These are phyloP conservation scores for Bruguiera parviflora DNA, from an alignment of 345 rosid genomes.

Conservation along the genomic window DNA sequence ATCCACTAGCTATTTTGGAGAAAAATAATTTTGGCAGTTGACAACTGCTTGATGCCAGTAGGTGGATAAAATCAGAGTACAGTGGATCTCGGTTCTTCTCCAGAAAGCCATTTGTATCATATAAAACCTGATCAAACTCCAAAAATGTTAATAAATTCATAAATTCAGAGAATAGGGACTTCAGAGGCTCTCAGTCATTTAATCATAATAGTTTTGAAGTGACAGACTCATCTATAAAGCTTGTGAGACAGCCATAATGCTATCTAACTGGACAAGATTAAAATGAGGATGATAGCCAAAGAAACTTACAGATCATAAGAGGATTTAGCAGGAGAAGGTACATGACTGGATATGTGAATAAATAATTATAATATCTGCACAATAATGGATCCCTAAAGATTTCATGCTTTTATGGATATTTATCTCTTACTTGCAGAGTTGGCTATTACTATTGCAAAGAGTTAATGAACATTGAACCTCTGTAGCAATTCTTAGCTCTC, in stretches of 20 bases:
- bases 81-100: conserved; percentile 90
- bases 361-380: too few species aligned
- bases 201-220: neutral
- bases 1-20: conserved; percentile 38
- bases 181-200: neutral
- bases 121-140: conserved; percentile 50
- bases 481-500: too few species aligned
- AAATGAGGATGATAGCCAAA: neutral
- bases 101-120: conserved; percentile 89
- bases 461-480: too few species aligned
- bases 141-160: conserved; percentile 21
- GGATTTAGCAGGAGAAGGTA: too few species aligned
- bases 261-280: conserved; percentile 1
- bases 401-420: too few species aligned
- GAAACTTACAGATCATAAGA: too few species aligned
- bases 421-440: too few species aligned
- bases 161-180: neutral
- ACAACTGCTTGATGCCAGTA: conserved; percentile 64
- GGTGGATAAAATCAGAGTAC: conserved; percentile 53
- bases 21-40: conserved; percentile 51
- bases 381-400: too few species aligned
- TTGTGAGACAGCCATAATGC: neutral
- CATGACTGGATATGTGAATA: too few species aligned
- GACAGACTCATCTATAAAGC: neutral
- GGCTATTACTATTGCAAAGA: too few species aligned